Evolutionary conservation across 2,329 filamentous ascomycete genomes (phyloP), one percentile per base, ranked within the genome.

Genomic region (Verticillium klebahnii): DNA sequence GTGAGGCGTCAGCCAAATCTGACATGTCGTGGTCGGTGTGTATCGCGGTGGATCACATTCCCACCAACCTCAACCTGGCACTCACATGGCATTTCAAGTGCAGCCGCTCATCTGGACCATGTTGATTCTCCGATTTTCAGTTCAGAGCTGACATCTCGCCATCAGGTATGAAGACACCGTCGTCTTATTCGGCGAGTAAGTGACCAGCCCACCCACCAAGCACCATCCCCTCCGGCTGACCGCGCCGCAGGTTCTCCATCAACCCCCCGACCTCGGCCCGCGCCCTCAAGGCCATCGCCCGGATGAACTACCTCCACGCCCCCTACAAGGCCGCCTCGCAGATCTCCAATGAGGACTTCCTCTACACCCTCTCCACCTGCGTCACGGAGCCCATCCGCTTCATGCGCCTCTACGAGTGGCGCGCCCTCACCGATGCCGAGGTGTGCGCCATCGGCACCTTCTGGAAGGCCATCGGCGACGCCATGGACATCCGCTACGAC

Each of bases 381-480:
- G 81, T 89, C 19, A 77, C 82, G 1, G 87, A 92, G 69, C 89
- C 90, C 0, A 73, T 84, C 34, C 78, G 82, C 15, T 92, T 89
- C 79, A 82, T 90, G 36, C 71, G 80, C 5, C 75, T 76, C 6
- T 90, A 86, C 68, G 91, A 94, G 70, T 94, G 90, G 90, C 83
- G 91, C 2, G 45, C 75, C 5, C 72, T 91, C 25, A 88, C 82
- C 17, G 84, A 88, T 0, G 79, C 93, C 73, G 91, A 93, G 72
- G 72, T 78, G 11, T 90, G 88, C 64, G 89, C 89, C 0, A 73
- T 89, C 34, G 87, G 84, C 17, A 86, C 85, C 0, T 86, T 90
- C 68, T 93, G 89, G 89, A 90, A 90, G 72, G 80, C 80, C 59
- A 75, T 91, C 17, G 90, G 89, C 15, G 87, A 92, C 67, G 84